A percentile compares a stretch with the other conserved stretches of the same genome.
Conservation (phyloP, 768 basidiomycete species). For the Trametes meyenii region DNA sequence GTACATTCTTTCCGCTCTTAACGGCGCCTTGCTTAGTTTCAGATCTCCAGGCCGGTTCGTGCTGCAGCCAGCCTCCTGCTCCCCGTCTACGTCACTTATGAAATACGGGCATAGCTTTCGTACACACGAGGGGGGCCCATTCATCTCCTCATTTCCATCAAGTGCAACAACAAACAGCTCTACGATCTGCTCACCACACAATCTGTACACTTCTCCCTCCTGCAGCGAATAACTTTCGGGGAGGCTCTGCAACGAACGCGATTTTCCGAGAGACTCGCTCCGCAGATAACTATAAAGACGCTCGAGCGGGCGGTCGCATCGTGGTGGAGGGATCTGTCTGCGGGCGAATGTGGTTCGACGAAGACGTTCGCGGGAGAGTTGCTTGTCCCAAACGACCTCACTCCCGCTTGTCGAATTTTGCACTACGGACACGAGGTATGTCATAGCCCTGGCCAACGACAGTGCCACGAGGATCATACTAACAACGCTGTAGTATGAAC, state of each 20-base stretch:
- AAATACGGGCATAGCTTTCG: conserved; percentile 14
- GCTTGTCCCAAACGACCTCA: conserved; percentile 17
- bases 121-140: conserved; percentile 29
- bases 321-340: conserved; percentile 15
- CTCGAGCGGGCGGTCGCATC: conserved; percentile 17
- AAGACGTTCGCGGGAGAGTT: conserved; percentile 25
- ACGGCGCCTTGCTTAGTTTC: conserved; percentile 11
- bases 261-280: conserved; percentile 8
- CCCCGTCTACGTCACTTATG: background rate
- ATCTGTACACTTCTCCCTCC: conserved; percentile 20
- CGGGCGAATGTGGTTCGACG: background rate
- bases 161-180: conserved; percentile 21
- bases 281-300: conserved; percentile 1
- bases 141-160: conserved; percentile 19
- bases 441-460: background rate
- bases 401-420: conserved; percentile 25
- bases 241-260: conserved; percentile 1
- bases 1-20: no score
- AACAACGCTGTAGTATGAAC: conserved; percentile 17
- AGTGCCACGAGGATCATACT: background rate
- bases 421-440: conserved; percentile 24
- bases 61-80: background rate
- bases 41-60: conserved; percentile 24
- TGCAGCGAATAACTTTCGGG: conserved; percentile 21
- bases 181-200: conserved; percentile 24